phyloP scores from a whole-genome alignment of 768 basidiomycete genomes.

The Mycena chlorophos region DNA sequence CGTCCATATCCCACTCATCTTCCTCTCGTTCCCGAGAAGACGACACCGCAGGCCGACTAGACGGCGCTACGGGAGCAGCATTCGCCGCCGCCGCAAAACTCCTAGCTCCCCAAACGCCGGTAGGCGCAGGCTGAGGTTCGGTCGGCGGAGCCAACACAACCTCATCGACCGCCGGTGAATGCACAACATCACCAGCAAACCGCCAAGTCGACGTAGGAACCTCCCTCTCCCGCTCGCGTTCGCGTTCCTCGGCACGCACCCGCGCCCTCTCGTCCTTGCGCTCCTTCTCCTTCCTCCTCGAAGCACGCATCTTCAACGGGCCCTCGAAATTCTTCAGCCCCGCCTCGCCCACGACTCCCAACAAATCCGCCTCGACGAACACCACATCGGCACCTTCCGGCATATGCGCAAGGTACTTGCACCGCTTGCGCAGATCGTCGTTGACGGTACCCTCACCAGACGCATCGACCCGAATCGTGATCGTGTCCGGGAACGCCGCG shows the following conservation, averaged over 20 bases:
- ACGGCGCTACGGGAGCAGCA: conserved; percentile 38
- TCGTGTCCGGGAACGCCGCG: conserved; percentile 77
- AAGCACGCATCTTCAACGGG: conserved; percentile 71
- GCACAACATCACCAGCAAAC: conserved; percentile 17
- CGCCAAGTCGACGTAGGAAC: conserved; percentile 15
- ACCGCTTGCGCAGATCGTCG: conserved; percentile 90
- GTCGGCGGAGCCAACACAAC: conserved; percentile 26
- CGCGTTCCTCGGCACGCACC: conserved; percentile 72
- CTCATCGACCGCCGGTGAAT: conserved; percentile 27
- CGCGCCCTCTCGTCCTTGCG: conserved; percentile 87
- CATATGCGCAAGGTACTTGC: conserved; percentile 92
- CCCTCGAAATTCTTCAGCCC: conserved; percentile 83
- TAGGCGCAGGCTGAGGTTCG: conserved; percentile 19
- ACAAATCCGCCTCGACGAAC: conserved; percentile 87
- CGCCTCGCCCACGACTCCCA: conserved; percentile 71
- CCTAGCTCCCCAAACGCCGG: conserved; percentile 75
- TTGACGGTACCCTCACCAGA: conserved; percentile 79
- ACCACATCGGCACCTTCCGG: conserved; percentile 91
- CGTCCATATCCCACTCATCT: conserved; percentile 79
- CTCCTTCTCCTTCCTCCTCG: conserved; percentile 77
- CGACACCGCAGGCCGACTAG: conserved; percentile 19
- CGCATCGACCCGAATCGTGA: conserved; percentile 79
- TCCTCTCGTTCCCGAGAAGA: conserved; percentile 36
- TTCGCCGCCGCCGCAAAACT: conserved; percentile 83
- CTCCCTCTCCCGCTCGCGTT: conserved; percentile 52